Percentiles rank a stretch among this genome's conserved stretches.
phyloP scores from a whole-genome alignment of 1,284 basidiomycete genomes.

The Cronartium quercuum region DNA sequence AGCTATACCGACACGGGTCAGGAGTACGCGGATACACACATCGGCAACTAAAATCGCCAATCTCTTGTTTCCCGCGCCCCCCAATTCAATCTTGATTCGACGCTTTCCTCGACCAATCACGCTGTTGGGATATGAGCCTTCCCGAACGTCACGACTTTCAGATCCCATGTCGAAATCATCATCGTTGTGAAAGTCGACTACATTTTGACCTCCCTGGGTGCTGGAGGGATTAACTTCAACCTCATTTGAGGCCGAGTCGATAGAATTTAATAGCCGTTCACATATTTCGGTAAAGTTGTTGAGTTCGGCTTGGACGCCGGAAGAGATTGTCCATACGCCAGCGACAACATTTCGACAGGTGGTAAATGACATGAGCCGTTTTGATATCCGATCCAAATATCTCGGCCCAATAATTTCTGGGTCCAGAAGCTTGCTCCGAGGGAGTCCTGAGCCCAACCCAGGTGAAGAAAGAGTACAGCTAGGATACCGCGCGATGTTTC shows the following conservation, averaged over 20 bases:
- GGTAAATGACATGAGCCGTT: neutral
- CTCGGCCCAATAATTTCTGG: neutral
- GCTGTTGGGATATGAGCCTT: neutral
- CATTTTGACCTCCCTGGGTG: conserved; percentile 15
- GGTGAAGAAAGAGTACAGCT: conserved; percentile 1
- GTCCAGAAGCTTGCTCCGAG: conserved; percentile 3
- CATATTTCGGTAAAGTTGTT: conserved; percentile 25
- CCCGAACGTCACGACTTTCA: neutral
- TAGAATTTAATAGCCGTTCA: conserved; percentile 9
- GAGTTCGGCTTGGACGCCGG: neutral
- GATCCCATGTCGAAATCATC: neutral
- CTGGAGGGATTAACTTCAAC: conserved; percentile 4
- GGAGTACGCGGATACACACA: conserved; percentile 12
- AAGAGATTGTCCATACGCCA: conserved; percentile 8
- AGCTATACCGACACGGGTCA: conserved; percentile 4
- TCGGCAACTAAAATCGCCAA: neutral
- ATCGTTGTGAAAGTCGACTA: conserved; percentile 30
- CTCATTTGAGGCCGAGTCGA: neutral
- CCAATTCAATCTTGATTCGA: conserved; percentile 15
- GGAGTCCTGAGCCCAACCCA: conserved; percentile 19
- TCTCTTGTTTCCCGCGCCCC: conserved; percentile 13
- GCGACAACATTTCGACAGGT: neutral
- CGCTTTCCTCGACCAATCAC: conserved; percentile 3
- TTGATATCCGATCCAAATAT: neutral
- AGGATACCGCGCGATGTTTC: neutral